phyloP scores from a whole-genome alignment of 2,329 filamentous ascomycete species.

The Aspergillus nomiae region DNA sequence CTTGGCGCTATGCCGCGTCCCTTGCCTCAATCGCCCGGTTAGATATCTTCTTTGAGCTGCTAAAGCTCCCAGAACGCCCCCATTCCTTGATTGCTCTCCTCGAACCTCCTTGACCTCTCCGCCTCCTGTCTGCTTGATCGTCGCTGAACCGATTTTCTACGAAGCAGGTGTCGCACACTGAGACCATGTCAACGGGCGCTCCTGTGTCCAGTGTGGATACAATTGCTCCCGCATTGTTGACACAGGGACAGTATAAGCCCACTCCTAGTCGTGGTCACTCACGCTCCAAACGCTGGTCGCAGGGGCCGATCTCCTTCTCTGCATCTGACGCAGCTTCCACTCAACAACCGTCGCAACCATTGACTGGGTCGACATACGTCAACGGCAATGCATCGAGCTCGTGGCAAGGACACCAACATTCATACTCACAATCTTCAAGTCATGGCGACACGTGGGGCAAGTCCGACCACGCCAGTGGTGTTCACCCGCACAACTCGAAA shows the following conservation, averaged over 20 bases:
- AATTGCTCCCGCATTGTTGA: slow-evolving; percentile 24
- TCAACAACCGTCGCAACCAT: slow-evolving; percentile 20
- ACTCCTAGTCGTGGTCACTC: slow-evolving; percentile 36
- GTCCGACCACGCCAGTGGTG: slow-evolving; percentile 1
- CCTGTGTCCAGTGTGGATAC: slow-evolving; percentile 33
- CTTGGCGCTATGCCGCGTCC: slow-evolving; percentile 23
- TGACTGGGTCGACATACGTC: slow-evolving; percentile 17
- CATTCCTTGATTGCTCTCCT: slow-evolving; percentile 8
- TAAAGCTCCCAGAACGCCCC: slow-evolving; percentile 16
- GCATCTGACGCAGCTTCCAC: slow-evolving; percentile 20
- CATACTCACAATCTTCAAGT: slow-evolving; percentile 37
- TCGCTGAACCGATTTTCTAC: slow-evolving; percentile 7
- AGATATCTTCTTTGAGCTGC: slow-evolving; percentile 20
- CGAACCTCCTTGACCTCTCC: slow-evolving; percentile 11
- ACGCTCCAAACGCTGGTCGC: slow-evolving; percentile 34
- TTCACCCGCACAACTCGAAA: slow-evolving; percentile 6
- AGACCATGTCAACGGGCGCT: slow-evolving; percentile 38
- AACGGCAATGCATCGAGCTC: slow-evolving; percentile 31
- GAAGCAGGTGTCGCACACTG: slow-evolving; percentile 10
- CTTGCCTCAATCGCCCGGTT: slow-evolving; percentile 14
- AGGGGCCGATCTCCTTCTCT: slow-evolving; percentile 28
- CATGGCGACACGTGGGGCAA: not conserved
- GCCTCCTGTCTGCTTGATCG: slow-evolving; percentile 15
- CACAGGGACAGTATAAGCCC: slow-evolving; percentile 30
- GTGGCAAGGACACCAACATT: slow-evolving; percentile 36